These are phyloP conservation scores for Paraphaeosphaeria minitans DNA, from an alignment of 2,329 filamentous ascomycete genomes.

Conservation along the genomic window DNA sequence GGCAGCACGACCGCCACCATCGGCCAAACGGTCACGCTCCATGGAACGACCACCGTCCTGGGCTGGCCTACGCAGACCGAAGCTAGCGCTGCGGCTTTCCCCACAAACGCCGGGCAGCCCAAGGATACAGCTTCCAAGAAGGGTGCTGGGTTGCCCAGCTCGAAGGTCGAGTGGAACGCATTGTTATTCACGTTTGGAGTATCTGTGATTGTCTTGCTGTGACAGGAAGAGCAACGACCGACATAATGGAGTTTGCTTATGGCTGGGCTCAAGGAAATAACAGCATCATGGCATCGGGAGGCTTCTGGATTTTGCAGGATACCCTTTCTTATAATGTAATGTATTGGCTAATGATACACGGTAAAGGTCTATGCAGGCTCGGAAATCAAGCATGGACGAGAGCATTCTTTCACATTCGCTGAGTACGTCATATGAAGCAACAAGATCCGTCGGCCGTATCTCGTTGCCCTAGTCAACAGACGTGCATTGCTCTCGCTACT, in stretches of 20 bases:
- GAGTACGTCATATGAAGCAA: neutral
- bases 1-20: slow-evolving; percentile 13
- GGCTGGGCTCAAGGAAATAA: neutral
- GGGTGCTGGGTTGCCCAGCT: neutral
- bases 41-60: slow-evolving; percentile 17
- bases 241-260: neutral
- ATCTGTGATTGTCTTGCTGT: neutral
- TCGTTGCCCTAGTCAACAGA: neutral
- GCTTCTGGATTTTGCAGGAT: slow-evolving; percentile 3
- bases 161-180: neutral
- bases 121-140: neutral
- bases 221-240: neutral
- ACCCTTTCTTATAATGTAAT: neutral
- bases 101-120: neutral
- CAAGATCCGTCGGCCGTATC: neutral
- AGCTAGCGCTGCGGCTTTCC: neutral
- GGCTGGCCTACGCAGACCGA: neutral
- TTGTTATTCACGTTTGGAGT: neutral
- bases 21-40: slow-evolving; percentile 20
- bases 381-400: neutral
- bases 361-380: neutral
- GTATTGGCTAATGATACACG: neutral
- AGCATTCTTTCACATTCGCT: neutral
- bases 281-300: neutral
- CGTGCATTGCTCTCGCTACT: neutral